Evolutionary conservation across 129 eudicot genomes (phyloP).

Genomic region (Tagetes patula): DNA sequence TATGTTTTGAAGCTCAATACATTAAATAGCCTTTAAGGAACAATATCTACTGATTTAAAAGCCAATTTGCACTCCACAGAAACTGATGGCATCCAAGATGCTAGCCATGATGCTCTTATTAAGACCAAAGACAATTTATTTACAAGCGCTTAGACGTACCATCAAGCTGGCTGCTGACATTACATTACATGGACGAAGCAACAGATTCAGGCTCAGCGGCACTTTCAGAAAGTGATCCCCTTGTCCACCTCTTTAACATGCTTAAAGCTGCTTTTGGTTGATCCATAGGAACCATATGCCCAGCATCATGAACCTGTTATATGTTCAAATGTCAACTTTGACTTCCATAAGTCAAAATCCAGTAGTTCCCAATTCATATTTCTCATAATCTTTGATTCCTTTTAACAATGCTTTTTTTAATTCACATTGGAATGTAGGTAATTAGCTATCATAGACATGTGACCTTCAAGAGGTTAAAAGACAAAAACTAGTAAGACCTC

Average conservation of each 20-base stretch:
- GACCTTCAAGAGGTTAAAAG: no score
- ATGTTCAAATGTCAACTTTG: constrained; percentile 4
- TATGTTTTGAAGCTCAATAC: background rate
- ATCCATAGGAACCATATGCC: constrained; percentile 99
- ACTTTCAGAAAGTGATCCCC: constrained; percentile 53
- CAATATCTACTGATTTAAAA: background rate
- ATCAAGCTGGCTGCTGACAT: background rate
- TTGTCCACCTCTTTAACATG: constrained; percentile 82
- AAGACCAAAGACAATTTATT: constrained; percentile 9
- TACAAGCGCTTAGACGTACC: constrained; percentile 12
- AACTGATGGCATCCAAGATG: constrained; percentile 18
- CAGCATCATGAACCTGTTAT: constrained; percentile 82
- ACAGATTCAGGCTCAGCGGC: constrained; percentile 33
- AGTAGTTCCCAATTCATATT: background rate
- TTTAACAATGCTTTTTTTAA: background rate
- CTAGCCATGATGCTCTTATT: background rate
- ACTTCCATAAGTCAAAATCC: constrained; percentile 11
- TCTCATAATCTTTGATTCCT: background rate
- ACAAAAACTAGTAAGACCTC: no score
- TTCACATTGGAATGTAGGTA: background rate
- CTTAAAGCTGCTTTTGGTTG: constrained; percentile 85
- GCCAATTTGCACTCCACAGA: background rate
- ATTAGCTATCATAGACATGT: no score
- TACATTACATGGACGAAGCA: constrained; percentile 52
- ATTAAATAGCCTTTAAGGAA: background rate